These are phyloP conservation scores for Lyophyllum decastes DNA, from an alignment of 768 basidiomycete species.

Conservation along the genomic window DNA sequence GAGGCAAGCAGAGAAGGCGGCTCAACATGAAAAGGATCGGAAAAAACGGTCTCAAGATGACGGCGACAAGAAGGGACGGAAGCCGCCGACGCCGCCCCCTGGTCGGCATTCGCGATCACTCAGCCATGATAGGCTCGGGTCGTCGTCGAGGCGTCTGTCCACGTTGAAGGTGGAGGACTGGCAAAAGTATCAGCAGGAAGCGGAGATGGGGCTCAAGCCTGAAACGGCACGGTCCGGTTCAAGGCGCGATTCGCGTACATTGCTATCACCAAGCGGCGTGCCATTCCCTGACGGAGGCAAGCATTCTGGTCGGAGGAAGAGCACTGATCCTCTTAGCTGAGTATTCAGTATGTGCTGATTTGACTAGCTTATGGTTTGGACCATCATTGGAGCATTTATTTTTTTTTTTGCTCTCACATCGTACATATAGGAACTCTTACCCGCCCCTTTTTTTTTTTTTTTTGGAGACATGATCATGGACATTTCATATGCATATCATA, in stretches of 20 bases:
- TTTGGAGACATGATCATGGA: constrained; percentile 10
- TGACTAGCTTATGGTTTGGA: background rate
- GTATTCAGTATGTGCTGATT: background rate
- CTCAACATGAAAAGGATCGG: constrained; percentile 47
- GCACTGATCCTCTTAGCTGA: constrained; percentile 38
- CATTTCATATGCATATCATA: constrained; percentile 6
- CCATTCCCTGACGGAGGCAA: constrained; percentile 57
- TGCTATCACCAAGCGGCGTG: constrained; percentile 37
- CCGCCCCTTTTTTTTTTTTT: too few species aligned
- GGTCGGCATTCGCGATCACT: constrained; percentile 52
- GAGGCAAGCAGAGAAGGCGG: constrained; percentile 72
- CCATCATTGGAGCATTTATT: constrained; percentile 3
- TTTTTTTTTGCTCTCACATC: background rate
- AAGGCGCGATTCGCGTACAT: constrained; percentile 36
- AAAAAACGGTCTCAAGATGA: constrained; percentile 48
- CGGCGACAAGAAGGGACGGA: constrained; percentile 32
- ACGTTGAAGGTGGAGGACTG: constrained; percentile 85
- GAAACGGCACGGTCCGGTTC: constrained; percentile 20
- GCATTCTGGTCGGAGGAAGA: constrained; percentile 30
- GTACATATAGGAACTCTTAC: constrained; percentile 1
- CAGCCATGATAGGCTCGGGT: constrained; percentile 61
- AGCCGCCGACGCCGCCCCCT: constrained; percentile 32
- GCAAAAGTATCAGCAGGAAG: constrained; percentile 71
- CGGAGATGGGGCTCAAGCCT: constrained; percentile 23
- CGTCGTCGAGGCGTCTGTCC: constrained; percentile 64